A percentile compares a stretch with the other conserved stretches of the same genome.
These are phyloP conservation scores for Miscanthus lutarioriparius DNA, from an alignment of 176 grass and related monocot genomes.

Conservation along the genomic window DNA sequence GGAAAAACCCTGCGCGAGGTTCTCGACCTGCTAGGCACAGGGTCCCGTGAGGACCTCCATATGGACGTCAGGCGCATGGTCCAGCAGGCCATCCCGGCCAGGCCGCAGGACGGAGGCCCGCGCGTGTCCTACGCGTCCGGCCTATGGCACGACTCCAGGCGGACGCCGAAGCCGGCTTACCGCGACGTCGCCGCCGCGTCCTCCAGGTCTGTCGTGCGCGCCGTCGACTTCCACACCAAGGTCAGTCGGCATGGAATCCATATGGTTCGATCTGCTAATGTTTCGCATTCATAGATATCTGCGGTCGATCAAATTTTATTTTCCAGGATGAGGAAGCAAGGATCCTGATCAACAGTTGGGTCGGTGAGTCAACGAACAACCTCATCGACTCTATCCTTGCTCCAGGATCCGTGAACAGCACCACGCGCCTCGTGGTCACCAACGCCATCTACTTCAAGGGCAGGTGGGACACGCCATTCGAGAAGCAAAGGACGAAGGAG, in stretches of 20 bases:
- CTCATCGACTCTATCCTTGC: slow-evolving; percentile 22
- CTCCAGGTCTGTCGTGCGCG: neutral
- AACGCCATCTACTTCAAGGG: slow-evolving; percentile 28
- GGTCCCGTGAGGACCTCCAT: neutral
- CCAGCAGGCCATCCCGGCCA: neutral
- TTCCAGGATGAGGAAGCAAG: neutral
- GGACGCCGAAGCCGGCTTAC: slow-evolving; percentile 23
- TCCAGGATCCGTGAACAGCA: neutral
- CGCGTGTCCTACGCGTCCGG: slow-evolving; percentile 9
- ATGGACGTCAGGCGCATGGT: neutral
- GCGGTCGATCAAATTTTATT: neutral
- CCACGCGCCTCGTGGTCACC: slow-evolving; percentile 8
- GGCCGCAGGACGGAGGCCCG: neutral
- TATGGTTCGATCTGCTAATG: too few species aligned
- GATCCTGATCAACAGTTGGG: slow-evolving; percentile 11
- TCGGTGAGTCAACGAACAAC: neutral
- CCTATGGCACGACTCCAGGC: slow-evolving; percentile 20
- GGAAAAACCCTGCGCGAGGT: neutral
- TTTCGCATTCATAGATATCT: too few species aligned
- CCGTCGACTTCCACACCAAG: neutral
- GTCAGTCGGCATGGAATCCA: neutral
- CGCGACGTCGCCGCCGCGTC: neutral
- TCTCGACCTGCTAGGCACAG: slow-evolving; percentile 12
- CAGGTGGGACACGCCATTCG: neutral
- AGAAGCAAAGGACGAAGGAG: neutral